Evolutionary conservation across 495 filamentous ascomycete genomes (phyloP), one percentile per base, ranked within the genome.

Genomic region (Hypoxylon trugodes): DNA sequence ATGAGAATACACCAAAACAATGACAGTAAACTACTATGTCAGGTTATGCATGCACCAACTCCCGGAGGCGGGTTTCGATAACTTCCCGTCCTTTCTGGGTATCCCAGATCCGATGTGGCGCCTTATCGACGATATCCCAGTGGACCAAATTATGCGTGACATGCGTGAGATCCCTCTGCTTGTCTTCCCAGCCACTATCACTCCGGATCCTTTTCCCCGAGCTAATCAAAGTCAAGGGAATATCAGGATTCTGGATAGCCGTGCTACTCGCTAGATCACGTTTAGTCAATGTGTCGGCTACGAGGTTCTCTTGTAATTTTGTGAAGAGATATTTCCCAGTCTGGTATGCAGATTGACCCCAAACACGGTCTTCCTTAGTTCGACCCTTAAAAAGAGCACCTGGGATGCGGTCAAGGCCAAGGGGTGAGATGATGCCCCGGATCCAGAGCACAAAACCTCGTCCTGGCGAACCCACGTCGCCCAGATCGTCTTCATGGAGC

Each of bases 301-400:
- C 92, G 1, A 97, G 77, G 53, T 89, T 94, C 77, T 98, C 95
- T 74, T 98, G 95, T 30, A 98, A 79, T 71, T 93, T 92, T 3
- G 91, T 89, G 68, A 92, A 95, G 71, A 97, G 87, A 66, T 84
- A 88, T 61, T 89, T 91, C 10, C 89, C 93, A 12, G 79, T 84
- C 73, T 96, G 91, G 63, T 93, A 89, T 0, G 91, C 86, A 5
- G 84, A 84, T 19, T 83, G 79, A 3, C 95, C 95, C 66, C 88
- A 91, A 3, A 94, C 85, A 0, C 95, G 89, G 69, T 97, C 95
- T 69, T 90, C 86, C n/a, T 91, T 83, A 7, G 79, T 88, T 10
- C 92, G 86, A 35, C 91, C 90, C 38, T 86, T 84, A 76, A 97
- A 86, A 21, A 98, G 63, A 5, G 93, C 91, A 0, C 89, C 92